Conservation (phyloP, 805 yeast genomes). For the Brettanomyces sp. region DNA sequence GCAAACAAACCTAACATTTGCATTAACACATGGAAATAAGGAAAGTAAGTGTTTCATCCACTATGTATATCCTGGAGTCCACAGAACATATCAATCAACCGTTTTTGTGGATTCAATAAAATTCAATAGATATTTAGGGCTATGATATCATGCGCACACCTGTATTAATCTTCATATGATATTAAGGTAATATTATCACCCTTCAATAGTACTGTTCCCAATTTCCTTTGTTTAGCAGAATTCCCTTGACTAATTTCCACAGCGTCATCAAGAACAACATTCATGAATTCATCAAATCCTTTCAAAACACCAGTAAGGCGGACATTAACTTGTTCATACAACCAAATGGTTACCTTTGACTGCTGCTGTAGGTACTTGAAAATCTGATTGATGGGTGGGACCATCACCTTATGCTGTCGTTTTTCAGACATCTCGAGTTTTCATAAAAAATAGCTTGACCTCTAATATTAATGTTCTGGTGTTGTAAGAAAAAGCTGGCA, state of each 20-base stretch:
- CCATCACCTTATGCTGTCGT: constrained; percentile 42
- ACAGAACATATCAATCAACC: too few relatives aligned
- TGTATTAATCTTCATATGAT: constrained; percentile 13
- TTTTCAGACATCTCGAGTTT: constrained; percentile 28
- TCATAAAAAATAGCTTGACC: background rate
- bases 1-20: too few relatives aligned
- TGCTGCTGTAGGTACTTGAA: constrained; percentile 83
- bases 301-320: constrained; percentile 75
- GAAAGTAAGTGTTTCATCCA: too few relatives aligned
- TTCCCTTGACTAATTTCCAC: constrained; percentile 50
- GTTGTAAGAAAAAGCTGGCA: background rate
- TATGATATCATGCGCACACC: too few relatives aligned
- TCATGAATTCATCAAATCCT: constrained; percentile 98
- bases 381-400: constrained; percentile 88
- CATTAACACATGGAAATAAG: too few relatives aligned
- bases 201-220: constrained; percentile 74
- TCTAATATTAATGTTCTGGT: background rate
- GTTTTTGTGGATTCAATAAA: too few relatives aligned
- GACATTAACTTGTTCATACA: constrained; percentile 72
- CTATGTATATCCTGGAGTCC: too few relatives aligned
- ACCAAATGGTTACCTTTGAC: constrained; percentile 74
- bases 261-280: constrained; percentile 53
- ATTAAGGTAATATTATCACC: constrained; percentile 92
- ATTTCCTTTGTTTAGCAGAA: constrained; percentile 29
- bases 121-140: too few relatives aligned